Evolutionary conservation across 495 filamentous ascomycete genomes (phyloP).

Genomic region (Annulohypoxylon nitens): DNA sequence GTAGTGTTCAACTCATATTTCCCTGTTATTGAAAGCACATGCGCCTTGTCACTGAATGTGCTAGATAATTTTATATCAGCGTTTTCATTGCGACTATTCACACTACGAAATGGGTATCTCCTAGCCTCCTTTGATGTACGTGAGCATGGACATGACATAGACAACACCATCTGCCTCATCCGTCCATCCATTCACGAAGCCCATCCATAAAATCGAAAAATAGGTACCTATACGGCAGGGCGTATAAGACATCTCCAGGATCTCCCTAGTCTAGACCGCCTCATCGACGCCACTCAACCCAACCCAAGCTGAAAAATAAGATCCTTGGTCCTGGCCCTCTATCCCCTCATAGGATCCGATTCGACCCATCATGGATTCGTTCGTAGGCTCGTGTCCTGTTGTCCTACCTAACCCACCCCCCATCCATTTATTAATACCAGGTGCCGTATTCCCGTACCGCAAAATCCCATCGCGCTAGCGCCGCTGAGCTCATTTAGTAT

Average conservation of each 20-base stretch:
- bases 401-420: neutral
- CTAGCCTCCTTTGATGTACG: neutral
- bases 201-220: neutral
- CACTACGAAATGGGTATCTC: slow-evolving; percentile 22
- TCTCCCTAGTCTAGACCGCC: neutral
- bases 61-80: neutral
- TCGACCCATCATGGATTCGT: neutral
- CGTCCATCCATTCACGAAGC: neutral
- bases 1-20: no score
- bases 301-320: neutral
- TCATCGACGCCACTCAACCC: neutral
- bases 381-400: neutral
- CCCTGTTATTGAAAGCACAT: neutral
- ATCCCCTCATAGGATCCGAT: neutral
- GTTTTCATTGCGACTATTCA: neutral
- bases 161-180: neutral
- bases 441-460: neutral
- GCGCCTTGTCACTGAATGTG: neutral
- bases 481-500: neutral
- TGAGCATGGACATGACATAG: neutral
- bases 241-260: neutral
- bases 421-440: neutral
- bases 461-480: slow-evolving; percentile 4
- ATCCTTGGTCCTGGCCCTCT: neutral
- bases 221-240: neutral